Evolutionary conservation across 148 eudicot species (phyloP).

Genomic region (Vaccinium macrocarpon): DNA sequence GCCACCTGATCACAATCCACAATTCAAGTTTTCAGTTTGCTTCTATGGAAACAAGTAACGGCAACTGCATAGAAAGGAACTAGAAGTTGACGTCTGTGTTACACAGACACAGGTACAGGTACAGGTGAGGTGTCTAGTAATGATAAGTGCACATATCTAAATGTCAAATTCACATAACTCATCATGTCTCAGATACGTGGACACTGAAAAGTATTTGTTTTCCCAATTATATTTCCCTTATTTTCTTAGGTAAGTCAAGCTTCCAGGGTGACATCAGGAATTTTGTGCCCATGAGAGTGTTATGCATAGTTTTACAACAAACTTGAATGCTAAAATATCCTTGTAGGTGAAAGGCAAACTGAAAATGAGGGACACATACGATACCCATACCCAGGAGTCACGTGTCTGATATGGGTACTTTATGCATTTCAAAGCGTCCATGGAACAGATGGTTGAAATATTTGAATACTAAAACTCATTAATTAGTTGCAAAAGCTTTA

Average conservation of each 20-base stretch:
- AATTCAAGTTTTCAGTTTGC: neutral
- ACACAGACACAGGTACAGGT: neutral
- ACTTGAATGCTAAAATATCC: too few species aligned
- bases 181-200: neutral
- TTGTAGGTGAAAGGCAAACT: too few species aligned
- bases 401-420: too few species aligned
- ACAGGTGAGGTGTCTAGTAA: neutral
- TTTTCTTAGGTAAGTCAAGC: neutral
- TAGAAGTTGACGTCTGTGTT: neutral
- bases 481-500: slow-evolving; percentile 6
- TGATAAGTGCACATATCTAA: neutral
- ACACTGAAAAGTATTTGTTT: neutral
- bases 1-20: slow-evolving; percentile 60
- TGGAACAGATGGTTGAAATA: neutral
- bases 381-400: too few species aligned
- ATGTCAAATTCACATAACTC: neutral
- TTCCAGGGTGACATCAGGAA: neutral
- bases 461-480: neutral
- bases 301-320: neutral
- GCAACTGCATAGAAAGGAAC: neutral
- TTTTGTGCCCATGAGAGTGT: neutral
- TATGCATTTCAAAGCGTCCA: too few species aligned
- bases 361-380: too few species aligned
- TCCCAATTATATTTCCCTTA: neutral
- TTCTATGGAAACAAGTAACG: neutral